Conservation (phyloP, 306 rosid genomes). For the Carpinus viminea region DNA sequence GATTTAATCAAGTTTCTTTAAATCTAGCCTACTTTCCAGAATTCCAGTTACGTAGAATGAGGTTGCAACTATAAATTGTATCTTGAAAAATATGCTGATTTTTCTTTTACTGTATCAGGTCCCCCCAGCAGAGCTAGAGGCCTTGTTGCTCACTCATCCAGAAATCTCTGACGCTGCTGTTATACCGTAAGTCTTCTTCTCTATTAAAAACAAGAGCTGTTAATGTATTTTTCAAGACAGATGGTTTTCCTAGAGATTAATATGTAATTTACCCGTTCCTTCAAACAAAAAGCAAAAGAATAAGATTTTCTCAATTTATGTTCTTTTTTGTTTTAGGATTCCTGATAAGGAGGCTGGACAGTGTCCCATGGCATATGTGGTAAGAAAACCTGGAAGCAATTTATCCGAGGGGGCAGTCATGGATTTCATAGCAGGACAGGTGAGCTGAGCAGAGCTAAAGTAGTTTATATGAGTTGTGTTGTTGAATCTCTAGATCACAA, state of each 20-base stretch:
- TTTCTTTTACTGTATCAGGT: slow-evolving; percentile 45
- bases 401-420: slow-evolving; percentile 58
- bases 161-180: slow-evolving; percentile 79
- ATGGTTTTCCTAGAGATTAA: neutral
- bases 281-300: neutral
- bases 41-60: neutral
- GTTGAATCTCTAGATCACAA: neutral
- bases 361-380: slow-evolving; percentile 82
- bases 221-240: too few species aligned
- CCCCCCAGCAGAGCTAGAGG: slow-evolving; percentile 95
- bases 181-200: slow-evolving; percentile 68
- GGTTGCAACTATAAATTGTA: neutral
- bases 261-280: neutral
- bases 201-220: neutral
- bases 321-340: slow-evolving; percentile 37
- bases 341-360: slow-evolving; percentile 93
- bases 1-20: neutral
- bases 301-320: too few species aligned
- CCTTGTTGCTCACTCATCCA: slow-evolving; percentile 76
- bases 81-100: neutral
- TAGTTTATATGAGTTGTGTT: neutral
- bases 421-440: slow-evolving; percentile 74
- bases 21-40: neutral
- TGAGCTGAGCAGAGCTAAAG: slow-evolving; percentile 23
- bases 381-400: slow-evolving; percentile 59